Percentiles rank a stretch among this genome's conserved stretches.
These are phyloP conservation scores for Dendrobium officinale DNA, from an alignment of 106 monocot genomes.

Conservation along the genomic window DNA sequence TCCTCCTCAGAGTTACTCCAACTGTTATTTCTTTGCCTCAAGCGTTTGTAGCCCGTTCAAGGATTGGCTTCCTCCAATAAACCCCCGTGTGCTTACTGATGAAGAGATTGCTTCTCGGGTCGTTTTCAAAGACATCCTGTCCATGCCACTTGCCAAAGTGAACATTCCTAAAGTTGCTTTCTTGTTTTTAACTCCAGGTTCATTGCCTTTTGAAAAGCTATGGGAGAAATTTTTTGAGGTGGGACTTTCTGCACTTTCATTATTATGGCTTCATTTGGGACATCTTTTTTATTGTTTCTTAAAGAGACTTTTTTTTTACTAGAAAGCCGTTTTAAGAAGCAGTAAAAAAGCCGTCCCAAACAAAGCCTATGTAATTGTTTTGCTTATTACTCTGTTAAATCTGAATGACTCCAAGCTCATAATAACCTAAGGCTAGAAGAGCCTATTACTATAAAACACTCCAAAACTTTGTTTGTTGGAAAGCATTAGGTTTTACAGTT, in stretches of 20 bases:
- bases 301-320: too few species aligned
- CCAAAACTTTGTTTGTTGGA: not conserved
- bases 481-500: not conserved
- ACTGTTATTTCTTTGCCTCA: slow-evolving; percentile 69
- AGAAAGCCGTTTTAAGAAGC: too few species aligned
- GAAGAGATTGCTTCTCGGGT: slow-evolving; percentile 63
- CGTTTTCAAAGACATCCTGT: slow-evolving; percentile 56
- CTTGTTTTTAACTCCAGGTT: slow-evolving; percentile 86
- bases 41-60: slow-evolving; percentile 51
- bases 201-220: slow-evolving; percentile 86
- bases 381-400: too few species aligned
- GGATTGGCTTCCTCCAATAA: slow-evolving; percentile 78
- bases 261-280: too few species aligned
- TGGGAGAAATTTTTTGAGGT: slow-evolving; percentile 93
- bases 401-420: not conserved
- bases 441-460: not conserved
- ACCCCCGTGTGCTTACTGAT: slow-evolving; percentile 45
- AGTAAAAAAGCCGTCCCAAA: too few species aligned
- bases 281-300: too few species aligned
- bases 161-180: slow-evolving; percentile 80
- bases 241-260: not conserved
- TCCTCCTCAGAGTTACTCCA: slow-evolving; percentile 37
- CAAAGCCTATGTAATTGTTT: not conserved
- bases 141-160: slow-evolving; percentile 24
- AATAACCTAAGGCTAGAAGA: not conserved